Percentiles rank a stretch among this genome's conserved stretches.
Evolutionary conservation across 306 rosid species (phyloP).

Genomic region (Trifolium subterraneum): DNA sequence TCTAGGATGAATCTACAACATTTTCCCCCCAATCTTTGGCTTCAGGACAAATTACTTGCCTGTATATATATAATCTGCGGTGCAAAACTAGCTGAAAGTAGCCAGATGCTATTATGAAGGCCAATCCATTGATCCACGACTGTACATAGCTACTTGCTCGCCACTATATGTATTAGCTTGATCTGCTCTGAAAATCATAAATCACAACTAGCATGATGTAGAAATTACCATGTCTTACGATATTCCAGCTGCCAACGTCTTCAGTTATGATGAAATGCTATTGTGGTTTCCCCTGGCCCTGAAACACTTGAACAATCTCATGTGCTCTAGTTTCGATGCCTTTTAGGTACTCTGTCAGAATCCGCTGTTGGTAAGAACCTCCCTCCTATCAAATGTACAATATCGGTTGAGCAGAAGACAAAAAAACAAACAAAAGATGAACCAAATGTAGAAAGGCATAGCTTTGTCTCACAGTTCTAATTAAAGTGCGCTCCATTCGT

Average conservation of each 20-base stretch:
- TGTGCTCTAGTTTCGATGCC: slow-evolving; percentile 80
- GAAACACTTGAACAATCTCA: slow-evolving; percentile 70
- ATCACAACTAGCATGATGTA: slow-evolving; percentile 39
- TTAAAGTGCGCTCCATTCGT: slow-evolving; percentile 84
- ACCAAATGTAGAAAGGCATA: slow-evolving; percentile 3
- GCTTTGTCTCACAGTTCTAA: slow-evolving; percentile 76
- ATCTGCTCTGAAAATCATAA: slow-evolving; percentile 20
- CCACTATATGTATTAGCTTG: slow-evolving; percentile 22
- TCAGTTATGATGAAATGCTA: slow-evolving; percentile 39
- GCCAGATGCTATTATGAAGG: slow-evolving; percentile 26
- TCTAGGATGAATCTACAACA: slow-evolving; percentile 30
- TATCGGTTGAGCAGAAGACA: slow-evolving; percentile 26
- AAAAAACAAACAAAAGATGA: neutral
- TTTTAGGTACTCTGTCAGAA: slow-evolving; percentile 77
- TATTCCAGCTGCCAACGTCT: slow-evolving; percentile 10
- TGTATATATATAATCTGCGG: neutral
- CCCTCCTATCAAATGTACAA: slow-evolving; percentile 66
- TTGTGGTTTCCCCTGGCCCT: slow-evolving; percentile 64
- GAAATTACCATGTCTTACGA: slow-evolving; percentile 27
- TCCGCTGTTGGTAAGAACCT: slow-evolving; percentile 90
- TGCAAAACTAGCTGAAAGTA: slow-evolving; percentile 29
- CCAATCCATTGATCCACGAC: slow-evolving; percentile 21
- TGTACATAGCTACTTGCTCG: slow-evolving; percentile 25
- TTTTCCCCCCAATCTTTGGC: slow-evolving; percentile 15
- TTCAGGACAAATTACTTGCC: slow-evolving; percentile 2